phyloP scores from a whole-genome alignment of 768 basidiomycete species.

The Psilocybe cyanescens region DNA sequence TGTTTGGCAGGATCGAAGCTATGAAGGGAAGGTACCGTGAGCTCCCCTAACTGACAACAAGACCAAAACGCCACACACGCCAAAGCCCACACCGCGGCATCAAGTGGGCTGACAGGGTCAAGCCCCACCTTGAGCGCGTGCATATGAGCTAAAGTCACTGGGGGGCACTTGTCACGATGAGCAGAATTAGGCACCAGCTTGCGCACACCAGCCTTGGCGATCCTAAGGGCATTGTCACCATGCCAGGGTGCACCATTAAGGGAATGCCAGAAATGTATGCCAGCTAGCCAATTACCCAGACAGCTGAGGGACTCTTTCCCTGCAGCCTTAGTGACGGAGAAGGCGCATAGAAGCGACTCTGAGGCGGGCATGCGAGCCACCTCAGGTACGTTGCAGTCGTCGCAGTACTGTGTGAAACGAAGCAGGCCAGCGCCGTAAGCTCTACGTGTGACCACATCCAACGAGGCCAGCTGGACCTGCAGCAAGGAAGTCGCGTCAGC shows the following conservation, averaged over 20 bases:
- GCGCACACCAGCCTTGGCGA: no score
- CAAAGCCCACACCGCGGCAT: not conserved
- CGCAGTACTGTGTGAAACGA: constrained; percentile 36
- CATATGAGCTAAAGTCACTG: constrained; percentile 28
- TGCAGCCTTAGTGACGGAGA: constrained; percentile 19
- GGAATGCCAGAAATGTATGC: no score
- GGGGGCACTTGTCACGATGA: constrained; percentile 7
- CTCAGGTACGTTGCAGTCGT: constrained; percentile 26
- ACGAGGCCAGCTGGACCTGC: constrained; percentile 5
- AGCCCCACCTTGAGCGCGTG: not conserved
- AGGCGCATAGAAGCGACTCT: constrained; percentile 25
- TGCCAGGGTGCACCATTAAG: no score
- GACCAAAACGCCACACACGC: not conserved
- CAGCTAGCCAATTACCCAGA: no score
- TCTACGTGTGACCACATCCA: not conserved
- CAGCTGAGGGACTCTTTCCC: not conserved
- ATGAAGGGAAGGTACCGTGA: not conserved
- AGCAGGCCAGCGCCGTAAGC: constrained; percentile 36
- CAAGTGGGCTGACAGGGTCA: not conserved
- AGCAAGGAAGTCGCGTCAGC: not conserved
- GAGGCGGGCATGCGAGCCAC: constrained; percentile 29
- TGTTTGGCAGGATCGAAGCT: constrained; percentile 24
- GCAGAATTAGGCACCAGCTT: no score
- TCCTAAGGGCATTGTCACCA: no score
- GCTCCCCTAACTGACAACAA: not conserved